These are phyloP conservation scores for Pseudonitzschia multiseries DNA, from an alignment of 108 stramenopile genomes.

Conservation along the genomic window DNA sequence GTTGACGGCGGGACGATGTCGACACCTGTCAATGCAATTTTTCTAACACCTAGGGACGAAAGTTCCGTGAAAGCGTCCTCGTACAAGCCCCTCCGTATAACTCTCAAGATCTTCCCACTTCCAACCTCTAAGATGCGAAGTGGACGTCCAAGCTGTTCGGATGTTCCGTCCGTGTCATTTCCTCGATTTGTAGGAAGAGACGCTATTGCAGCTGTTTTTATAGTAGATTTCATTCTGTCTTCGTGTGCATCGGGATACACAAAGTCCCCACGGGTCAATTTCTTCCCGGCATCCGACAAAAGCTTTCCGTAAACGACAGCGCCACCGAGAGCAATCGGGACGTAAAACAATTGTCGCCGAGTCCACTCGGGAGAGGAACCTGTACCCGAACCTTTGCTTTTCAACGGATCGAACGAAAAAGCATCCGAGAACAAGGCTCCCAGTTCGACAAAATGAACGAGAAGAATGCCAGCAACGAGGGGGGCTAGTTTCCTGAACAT, in stretches of 20 bases:
- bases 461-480: not conserved
- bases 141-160: not conserved
- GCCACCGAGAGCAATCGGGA: slow-evolving; percentile 30
- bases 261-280: slow-evolving; percentile 25
- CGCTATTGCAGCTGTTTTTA: slow-evolving; percentile 20
- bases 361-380: not conserved
- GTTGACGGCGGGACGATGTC: slow-evolving; percentile 30
- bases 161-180: not conserved
- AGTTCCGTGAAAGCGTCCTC: slow-evolving; percentile 30
- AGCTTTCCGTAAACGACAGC: slow-evolving; percentile 40
- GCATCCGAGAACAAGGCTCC: slow-evolving; percentile 11
- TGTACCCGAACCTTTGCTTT: not conserved
- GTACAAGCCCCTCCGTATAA: slow-evolving; percentile 46
- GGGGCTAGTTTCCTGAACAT: not conserved
- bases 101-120: slow-evolving; percentile 41
- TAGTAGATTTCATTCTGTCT: slow-evolving; percentile 29
- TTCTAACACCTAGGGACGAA: not conserved
- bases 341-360: slow-evolving; percentile 10
- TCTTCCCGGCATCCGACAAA: slow-evolving; percentile 16
- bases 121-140: slow-evolving; percentile 62
- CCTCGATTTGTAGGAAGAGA: slow-evolving; percentile 6
- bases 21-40: slow-evolving; percentile 38
- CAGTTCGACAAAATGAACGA: not conserved
- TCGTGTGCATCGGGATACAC: slow-evolving; percentile 51
- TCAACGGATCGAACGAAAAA: slow-evolving; percentile 7